A percentile compares a stretch with the other conserved stretches of the same genome.
phyloP scores from a whole-genome alignment of 805 yeast genomes.

The Yarrowia sp. region DNA sequence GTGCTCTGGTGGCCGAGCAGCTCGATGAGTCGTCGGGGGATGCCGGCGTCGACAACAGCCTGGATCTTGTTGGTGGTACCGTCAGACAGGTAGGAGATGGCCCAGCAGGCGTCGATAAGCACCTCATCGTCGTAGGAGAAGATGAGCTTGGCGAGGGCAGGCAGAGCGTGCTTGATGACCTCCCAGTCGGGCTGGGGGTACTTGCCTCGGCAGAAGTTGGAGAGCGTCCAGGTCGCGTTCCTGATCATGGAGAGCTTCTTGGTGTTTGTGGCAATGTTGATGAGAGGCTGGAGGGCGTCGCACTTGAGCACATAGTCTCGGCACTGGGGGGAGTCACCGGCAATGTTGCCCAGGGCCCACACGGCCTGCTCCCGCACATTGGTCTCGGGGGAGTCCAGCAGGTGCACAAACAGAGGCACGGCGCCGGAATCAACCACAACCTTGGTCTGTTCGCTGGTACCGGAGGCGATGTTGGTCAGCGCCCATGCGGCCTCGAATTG shows the following conservation, averaged over 20 bases:
- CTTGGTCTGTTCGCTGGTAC: slow-evolving; percentile 82
- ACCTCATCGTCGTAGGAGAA: slow-evolving; percentile 91
- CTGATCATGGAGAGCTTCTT: slow-evolving; percentile 81
- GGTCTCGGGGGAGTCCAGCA: slow-evolving; percentile 73
- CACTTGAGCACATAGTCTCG: slow-evolving; percentile 85
- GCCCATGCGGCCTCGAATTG: slow-evolving; percentile 99
- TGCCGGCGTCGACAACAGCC: slow-evolving; percentile 94
- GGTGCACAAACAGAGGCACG: slow-evolving; percentile 82
- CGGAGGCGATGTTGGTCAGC: slow-evolving; percentile 96
- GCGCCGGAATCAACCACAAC: slow-evolving; percentile 92
- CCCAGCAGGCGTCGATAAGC: slow-evolving; percentile 97
- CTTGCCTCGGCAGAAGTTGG: slow-evolving; percentile 95
- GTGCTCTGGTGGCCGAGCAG: slow-evolving; percentile 79
- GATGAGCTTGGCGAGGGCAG: slow-evolving; percentile 85
- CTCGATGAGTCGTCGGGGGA: slow-evolving; percentile 91
- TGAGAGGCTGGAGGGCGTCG: slow-evolving; percentile 86
- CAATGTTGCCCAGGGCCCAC: slow-evolving; percentile 99
- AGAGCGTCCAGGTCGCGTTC: slow-evolving; percentile 97
- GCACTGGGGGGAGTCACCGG: slow-evolving; percentile 90
- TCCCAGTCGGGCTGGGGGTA: slow-evolving; percentile 96
- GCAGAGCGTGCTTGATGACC: slow-evolving; percentile 79
- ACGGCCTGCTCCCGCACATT: slow-evolving; percentile 98
- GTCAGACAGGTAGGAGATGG: slow-evolving; percentile 89
- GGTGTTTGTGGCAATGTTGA: slow-evolving; percentile 71
- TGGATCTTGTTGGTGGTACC: slow-evolving; percentile 92